Evolutionary conservation across 2,329 filamentous ascomycete genomes (phyloP).

Genomic region (Drechslerella stenobrocha): DNA sequence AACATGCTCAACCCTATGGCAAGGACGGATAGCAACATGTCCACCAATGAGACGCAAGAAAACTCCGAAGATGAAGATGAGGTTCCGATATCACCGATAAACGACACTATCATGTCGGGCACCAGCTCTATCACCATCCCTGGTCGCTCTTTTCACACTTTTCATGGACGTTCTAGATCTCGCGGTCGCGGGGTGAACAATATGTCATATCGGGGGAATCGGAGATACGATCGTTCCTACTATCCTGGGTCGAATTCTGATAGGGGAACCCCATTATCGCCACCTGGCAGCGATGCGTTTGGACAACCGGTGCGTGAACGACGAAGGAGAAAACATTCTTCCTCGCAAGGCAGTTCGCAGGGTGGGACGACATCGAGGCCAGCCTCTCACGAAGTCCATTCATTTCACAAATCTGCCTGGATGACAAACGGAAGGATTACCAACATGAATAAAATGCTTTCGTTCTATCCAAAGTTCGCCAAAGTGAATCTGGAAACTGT

Average conservation of each 20-base stretch:
- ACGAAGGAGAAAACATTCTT: constrained; percentile 38
- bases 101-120: constrained; percentile 29
- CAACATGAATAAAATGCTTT: constrained; percentile 51
- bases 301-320: constrained; percentile 36
- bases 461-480: constrained; percentile 50
- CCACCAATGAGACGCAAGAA: constrained; percentile 27
- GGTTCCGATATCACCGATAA: constrained; percentile 39
- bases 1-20: constrained; percentile 25
- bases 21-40: constrained; percentile 37
- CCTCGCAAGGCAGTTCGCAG: constrained; percentile 35
- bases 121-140: constrained; percentile 37
- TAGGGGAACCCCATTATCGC: constrained; percentile 38
- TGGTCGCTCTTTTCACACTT: constrained; percentile 37
- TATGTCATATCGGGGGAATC: constrained; percentile 39
- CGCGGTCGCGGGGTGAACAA: constrained; percentile 36
- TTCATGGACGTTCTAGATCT: constrained; percentile 40
- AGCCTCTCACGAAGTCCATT: constrained; percentile 36
- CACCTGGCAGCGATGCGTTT: constrained; percentile 36
- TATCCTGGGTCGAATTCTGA: constrained; percentile 40
- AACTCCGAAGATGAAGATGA: constrained; percentile 46
- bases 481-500: constrained; percentile 49
- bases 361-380: constrained; percentile 24
- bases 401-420: constrained; percentile 44
- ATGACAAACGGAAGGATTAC: constrained; percentile 50
- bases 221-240: constrained; percentile 31